Evolutionary conservation across 2,329 filamentous ascomycete species (phyloP).

Genomic region (Aspergillus hiratsukae): DNA sequence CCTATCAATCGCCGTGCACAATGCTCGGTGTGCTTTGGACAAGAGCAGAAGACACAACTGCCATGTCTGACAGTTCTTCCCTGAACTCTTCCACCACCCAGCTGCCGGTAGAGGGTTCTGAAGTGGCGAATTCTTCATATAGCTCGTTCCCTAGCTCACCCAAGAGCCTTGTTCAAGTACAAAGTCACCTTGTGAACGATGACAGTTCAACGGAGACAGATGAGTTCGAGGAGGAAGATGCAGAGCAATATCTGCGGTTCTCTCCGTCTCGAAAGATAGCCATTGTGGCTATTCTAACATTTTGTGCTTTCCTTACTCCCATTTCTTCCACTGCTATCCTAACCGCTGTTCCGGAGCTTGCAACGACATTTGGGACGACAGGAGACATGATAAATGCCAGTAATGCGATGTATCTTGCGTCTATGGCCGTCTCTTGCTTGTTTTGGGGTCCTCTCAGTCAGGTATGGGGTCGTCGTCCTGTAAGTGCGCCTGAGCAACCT

Average conservation of each 20-base stretch:
- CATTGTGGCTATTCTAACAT: conserved; percentile 66
- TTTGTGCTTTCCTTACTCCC: conserved; percentile 71
- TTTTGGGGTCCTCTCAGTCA: conserved; percentile 71
- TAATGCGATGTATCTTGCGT: conserved; percentile 70
- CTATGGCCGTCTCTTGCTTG: conserved; percentile 67
- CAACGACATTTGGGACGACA: conserved; percentile 59
- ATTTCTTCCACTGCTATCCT: conserved; percentile 70
- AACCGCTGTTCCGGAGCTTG: conserved; percentile 70
- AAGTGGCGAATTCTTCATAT: conserved; percentile 10
- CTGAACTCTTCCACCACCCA: conserved; percentile 9
- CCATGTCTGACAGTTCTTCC: conserved; percentile 9
- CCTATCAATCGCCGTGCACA: not conserved
- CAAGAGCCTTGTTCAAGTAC: conserved; percentile 27
- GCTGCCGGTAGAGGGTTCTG: conserved; percentile 7
- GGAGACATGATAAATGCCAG: conserved; percentile 67
- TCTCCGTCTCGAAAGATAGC: conserved; percentile 57
- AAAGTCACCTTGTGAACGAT: conserved; percentile 31
- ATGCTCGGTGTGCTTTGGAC: conserved; percentile 4
- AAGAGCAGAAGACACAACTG: not conserved
- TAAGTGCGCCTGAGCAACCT: conserved; percentile 31
- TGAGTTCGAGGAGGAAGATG: conserved; percentile 41
- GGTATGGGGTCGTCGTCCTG: conserved; percentile 56
- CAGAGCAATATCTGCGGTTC: conserved; percentile 61
- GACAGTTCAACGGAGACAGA: conserved; percentile 23
- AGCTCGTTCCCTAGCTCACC: conserved; percentile 10